Conservation (phyloP, 352 stramenopile species). For the Phytophthora quininea region DNA sequence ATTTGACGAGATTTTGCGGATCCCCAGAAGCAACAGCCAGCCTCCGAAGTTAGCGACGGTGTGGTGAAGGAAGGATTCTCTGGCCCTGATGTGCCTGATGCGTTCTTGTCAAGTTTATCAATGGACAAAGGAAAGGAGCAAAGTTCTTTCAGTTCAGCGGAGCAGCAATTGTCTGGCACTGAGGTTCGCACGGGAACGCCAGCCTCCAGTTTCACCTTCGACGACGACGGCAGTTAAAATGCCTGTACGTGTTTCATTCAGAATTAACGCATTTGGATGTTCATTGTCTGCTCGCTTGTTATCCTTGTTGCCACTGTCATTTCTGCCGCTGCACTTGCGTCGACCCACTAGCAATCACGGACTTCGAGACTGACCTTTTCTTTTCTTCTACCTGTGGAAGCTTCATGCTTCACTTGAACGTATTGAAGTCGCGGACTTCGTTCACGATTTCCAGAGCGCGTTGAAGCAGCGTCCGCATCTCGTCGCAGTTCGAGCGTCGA, state of each 20-base stretch:
- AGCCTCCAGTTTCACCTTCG: slow-evolving; percentile 15
- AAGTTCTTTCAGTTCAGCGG: neutral
- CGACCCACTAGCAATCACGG: slow-evolving; percentile 9
- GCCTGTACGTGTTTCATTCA: slow-evolving; percentile 6
- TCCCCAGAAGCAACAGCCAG: neutral
- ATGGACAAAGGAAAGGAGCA: slow-evolving; percentile 5
- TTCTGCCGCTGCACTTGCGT: neutral
- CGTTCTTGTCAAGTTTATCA: neutral
- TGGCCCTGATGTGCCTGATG: neutral
- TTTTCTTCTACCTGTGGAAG: slow-evolving; percentile 15
- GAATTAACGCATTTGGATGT: neutral
- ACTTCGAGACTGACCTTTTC: slow-evolving; percentile 12
- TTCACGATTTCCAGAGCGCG: slow-evolving; percentile 98
- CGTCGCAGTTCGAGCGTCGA: slow-evolving; percentile 93
- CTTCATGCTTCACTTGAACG: slow-evolving; percentile 87
- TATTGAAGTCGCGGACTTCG: slow-evolving; percentile 98
- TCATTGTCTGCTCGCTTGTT: slow-evolving; percentile 4
- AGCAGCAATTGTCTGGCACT: neutral
- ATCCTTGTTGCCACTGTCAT: slow-evolving; percentile 2
- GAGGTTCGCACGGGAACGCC: slow-evolving; percentile 26
- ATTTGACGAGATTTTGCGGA: slow-evolving; percentile 33
- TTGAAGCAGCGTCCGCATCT: slow-evolving; percentile 96
- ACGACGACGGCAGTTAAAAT: slow-evolving; percentile 22
- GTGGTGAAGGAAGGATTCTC: neutral
- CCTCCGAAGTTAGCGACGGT: neutral